Evolutionary conservation across 2,329 filamentous ascomycete genomes (phyloP).

Genomic region (Botrytis fragariae): DNA sequence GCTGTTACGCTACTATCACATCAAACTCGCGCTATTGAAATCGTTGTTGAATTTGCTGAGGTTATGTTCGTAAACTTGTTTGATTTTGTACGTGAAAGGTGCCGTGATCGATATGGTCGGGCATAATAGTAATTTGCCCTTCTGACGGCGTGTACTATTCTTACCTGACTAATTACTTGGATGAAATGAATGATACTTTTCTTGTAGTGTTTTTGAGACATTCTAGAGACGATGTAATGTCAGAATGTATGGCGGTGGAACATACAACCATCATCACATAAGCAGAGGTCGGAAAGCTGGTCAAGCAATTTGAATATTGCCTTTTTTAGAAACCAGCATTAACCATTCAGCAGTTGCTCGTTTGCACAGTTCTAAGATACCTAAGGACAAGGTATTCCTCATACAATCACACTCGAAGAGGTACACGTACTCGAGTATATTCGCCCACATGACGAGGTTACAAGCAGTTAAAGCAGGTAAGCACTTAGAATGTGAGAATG

Average conservation of each 20-base stretch:
- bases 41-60: not conserved
- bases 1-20: not conserved
- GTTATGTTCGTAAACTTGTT: not conserved
- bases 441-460: not conserved
- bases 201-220: constrained; percentile 18
- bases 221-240: constrained; percentile 16
- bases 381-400: not conserved
- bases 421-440: not conserved
- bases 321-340: not conserved
- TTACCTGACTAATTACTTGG: constrained; percentile 13
- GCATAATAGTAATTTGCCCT: constrained; percentile 5
- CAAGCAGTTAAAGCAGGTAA: constrained; percentile 11
- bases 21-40: constrained; percentile 1
- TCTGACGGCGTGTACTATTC: not conserved
- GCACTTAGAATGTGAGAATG: constrained; percentile 18
- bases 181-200: constrained; percentile 14
- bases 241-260: constrained; percentile 4
- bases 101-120: constrained; percentile 4
- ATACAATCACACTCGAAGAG: not conserved
- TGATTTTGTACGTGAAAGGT: not conserved
- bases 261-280: constrained; percentile 14
- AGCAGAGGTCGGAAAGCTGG: not conserved
- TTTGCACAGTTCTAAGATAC: not conserved
- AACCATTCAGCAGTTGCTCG: not conserved
- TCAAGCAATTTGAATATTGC: not conserved